phyloP scores from a whole-genome alignment of 2,329 filamentous ascomycete species.

The Westerdykella ornata region DNA sequence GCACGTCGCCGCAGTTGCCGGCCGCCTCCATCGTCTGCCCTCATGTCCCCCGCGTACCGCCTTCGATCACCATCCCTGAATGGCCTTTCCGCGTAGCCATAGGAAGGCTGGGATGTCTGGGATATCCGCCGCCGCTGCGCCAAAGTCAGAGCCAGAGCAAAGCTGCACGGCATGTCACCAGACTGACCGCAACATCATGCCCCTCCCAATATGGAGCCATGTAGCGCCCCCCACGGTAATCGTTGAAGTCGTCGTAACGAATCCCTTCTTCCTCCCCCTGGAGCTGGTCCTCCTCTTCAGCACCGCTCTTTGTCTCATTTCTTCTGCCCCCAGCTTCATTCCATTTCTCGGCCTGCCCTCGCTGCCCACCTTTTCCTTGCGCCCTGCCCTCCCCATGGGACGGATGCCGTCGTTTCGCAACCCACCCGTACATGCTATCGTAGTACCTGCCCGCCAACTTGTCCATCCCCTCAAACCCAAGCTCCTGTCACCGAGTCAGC shows the following conservation, averaged over 20 bases:
- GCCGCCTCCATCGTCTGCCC: constrained; percentile 11
- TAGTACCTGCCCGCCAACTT: constrained; percentile 25
- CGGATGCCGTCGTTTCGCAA: constrained; percentile 1
- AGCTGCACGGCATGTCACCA: neutral
- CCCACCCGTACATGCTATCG: constrained; percentile 20
- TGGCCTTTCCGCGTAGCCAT: constrained; percentile 7
- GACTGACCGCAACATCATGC: constrained; percentile 15
- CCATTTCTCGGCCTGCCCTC: too few species aligned
- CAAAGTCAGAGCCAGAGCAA: too few species aligned
- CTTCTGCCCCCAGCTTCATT: neutral
- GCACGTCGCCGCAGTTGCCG: constrained; percentile 17
- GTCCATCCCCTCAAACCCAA: constrained; percentile 32
- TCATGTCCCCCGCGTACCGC: too few species aligned
- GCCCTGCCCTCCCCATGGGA: too few species aligned
- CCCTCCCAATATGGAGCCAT: constrained; percentile 9
- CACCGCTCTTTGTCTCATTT: constrained; percentile 8
- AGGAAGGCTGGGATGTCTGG: constrained; percentile 2
- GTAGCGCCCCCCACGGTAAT: constrained; percentile 10
- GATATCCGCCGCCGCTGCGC: neutral
- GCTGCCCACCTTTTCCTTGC: too few species aligned
- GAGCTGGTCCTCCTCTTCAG: neutral
- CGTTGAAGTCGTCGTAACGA: constrained; percentile 1
- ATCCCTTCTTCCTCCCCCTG: too few species aligned
- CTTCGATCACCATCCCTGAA: too few species aligned
- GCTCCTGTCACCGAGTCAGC: constrained; percentile 19